Evolutionary conservation across 2,329 filamentous ascomycete genomes (phyloP).

Genomic region (Calonectria pseudoturangicola): DNA sequence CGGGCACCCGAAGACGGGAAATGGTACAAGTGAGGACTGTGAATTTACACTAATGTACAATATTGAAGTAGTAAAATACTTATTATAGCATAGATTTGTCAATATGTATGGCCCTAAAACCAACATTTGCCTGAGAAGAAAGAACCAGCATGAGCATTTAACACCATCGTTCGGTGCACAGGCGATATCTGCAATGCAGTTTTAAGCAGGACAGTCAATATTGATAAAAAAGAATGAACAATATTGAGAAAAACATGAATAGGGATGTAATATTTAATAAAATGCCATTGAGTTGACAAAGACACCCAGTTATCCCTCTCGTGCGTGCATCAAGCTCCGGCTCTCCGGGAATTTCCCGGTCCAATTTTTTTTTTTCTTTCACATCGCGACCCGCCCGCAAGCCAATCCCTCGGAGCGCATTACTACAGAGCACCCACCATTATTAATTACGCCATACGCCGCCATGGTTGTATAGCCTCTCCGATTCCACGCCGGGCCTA

Average conservation of each 20-base stretch:
- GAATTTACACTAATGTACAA: background rate
- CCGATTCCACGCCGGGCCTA: background rate
- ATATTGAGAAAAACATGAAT: too few species aligned
- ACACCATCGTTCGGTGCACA: too few species aligned
- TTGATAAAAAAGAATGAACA: too few species aligned
- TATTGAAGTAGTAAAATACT: background rate
- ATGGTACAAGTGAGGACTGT: background rate
- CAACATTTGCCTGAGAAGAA: too few species aligned
- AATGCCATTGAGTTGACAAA: too few species aligned
- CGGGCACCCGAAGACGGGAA: background rate
- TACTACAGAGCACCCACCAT: slow-evolving; percentile 44
- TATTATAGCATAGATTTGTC: background rate
- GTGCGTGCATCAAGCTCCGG: slow-evolving; percentile 10
- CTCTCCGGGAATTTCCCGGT: slow-evolving; percentile 48
- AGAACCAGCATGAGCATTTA: too few species aligned
- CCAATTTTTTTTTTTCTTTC: slow-evolving; percentile 46
- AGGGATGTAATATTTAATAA: too few species aligned
- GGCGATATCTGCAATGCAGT: too few species aligned
- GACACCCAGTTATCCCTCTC: background rate
- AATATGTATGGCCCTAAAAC: too few species aligned
- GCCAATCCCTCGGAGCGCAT: slow-evolving; percentile 51
- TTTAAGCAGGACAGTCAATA: too few species aligned
- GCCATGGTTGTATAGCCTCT: slow-evolving; percentile 23
- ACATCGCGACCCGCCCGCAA: slow-evolving; percentile 31
- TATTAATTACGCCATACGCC: slow-evolving; percentile 47